phyloP scores from a whole-genome alignment of 139 green algal genomes.

The Chlamydomonas eustigma region DNA sequence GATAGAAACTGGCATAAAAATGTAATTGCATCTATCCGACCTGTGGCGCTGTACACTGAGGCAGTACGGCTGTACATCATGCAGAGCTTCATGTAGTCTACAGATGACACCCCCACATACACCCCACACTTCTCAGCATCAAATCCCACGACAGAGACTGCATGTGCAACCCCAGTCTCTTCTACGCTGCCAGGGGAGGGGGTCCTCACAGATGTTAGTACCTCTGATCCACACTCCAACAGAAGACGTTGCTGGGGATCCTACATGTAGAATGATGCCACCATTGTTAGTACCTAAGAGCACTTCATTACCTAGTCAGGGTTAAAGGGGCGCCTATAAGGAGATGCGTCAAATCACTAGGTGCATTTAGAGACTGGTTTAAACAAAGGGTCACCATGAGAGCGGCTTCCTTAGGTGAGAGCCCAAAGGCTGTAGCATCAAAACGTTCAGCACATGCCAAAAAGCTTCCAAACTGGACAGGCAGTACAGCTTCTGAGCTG shows the following conservation, averaged over 20 bases:
- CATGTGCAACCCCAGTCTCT: too few relatives aligned
- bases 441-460: conserved; percentile 55
- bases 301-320: conserved; percentile 63
- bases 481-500: background rate
- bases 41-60: conserved; percentile 54
- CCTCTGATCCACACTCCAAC: conserved; percentile 42
- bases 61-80: conserved; percentile 5
- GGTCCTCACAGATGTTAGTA: conserved; percentile 1
- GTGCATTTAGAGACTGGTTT: too few relatives aligned
- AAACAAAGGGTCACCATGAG: conserved; percentile 61
- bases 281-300: background rate
- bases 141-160: background rate
- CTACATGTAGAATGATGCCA: conserved; percentile 17
- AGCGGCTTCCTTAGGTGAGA: conserved; percentile 60
- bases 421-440: conserved; percentile 60
- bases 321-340: too few relatives aligned
- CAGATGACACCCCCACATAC: conserved; percentile 58
- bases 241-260: conserved; percentile 77
- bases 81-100: conserved; percentile 67
- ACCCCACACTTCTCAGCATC: conserved; percentile 24
- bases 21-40: too few relatives aligned
- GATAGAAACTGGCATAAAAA: too few relatives aligned
- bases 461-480: conserved; percentile 52
- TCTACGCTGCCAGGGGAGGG: too few relatives aligned
- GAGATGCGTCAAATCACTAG: too few relatives aligned